phyloP scores from a whole-genome alignment of 495 filamentous ascomycete species.

The Penicillium turbatum region DNA sequence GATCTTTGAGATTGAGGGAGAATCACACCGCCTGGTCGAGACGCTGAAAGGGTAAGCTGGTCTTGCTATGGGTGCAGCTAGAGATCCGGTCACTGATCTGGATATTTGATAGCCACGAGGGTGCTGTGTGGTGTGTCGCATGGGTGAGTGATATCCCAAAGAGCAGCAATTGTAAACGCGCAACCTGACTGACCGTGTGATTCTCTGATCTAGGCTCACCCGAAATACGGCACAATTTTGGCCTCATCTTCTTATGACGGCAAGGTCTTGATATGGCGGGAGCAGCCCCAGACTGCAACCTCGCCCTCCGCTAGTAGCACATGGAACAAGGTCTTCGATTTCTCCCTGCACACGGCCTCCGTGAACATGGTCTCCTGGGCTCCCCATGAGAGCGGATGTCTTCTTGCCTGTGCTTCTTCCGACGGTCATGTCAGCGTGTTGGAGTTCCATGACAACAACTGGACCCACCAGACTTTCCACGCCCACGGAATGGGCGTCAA shows the following conservation, averaged over 20 bases:
- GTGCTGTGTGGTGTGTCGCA: constrained; percentile 92
- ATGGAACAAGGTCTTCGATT: constrained; percentile 84
- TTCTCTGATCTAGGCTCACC: constrained; percentile 62
- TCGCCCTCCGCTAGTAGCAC: constrained; percentile 45
- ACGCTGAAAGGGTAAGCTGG: constrained; percentile 82
- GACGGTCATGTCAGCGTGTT: constrained; percentile 91
- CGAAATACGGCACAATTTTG: constrained; percentile 97
- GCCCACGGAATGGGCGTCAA: constrained; percentile 93
- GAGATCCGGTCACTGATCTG: constrained; percentile 2
- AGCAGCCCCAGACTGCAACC: constrained; percentile 55
- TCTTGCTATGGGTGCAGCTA: not conserved
- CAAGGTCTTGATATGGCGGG: constrained; percentile 97
- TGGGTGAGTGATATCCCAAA: constrained; percentile 55
- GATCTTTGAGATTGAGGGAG: constrained; percentile 97
- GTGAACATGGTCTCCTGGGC: constrained; percentile 97
- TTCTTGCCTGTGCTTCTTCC: constrained; percentile 88
- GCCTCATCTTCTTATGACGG: constrained; percentile 93
- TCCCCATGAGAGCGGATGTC: constrained; percentile 92
- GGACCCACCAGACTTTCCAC: constrained; percentile 79
- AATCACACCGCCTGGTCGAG: constrained; percentile 83
- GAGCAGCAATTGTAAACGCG: not conserved
- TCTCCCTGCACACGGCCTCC: constrained; percentile 83
- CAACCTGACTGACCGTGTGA: constrained; percentile 18
- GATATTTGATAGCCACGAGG: constrained; percentile 66
- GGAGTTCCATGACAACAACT: constrained; percentile 90